Percentiles rank a stretch among this genome's conserved stretches.
Evolutionary conservation across 2,329 filamentous ascomycete species (phyloP).

Genomic region (Alternaria gaisen): DNA sequence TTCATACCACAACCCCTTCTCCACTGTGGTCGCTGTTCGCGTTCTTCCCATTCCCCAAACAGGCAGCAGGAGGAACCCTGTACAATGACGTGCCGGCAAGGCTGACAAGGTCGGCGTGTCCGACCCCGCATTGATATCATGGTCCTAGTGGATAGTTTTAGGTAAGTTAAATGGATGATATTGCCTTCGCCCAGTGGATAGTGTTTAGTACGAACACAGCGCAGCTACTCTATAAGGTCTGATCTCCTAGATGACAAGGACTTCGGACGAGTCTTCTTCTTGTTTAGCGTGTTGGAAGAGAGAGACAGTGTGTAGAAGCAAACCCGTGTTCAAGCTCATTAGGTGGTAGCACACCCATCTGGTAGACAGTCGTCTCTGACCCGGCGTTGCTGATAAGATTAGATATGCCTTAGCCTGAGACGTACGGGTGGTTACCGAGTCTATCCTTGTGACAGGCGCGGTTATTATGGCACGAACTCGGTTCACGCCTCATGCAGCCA

Average conservation of each 20-base stretch:
- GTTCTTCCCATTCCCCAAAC: background rate
- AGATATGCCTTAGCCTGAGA: background rate
- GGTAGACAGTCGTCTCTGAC: background rate
- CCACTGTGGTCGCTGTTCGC: background rate
- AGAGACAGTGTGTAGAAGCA: background rate
- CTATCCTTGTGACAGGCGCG: background rate
- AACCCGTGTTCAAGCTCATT: background rate
- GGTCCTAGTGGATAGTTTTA: background rate
- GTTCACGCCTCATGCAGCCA: background rate
- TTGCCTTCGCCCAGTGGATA: background rate
- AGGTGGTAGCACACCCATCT: background rate
- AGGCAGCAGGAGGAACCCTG: background rate
- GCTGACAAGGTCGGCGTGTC: background rate
- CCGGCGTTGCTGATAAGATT: background rate
- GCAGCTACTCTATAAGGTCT: background rate
- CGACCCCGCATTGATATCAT: background rate
- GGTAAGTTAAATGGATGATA: background rate
- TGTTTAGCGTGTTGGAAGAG: background rate
- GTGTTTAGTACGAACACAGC: background rate
- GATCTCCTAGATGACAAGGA: background rate
- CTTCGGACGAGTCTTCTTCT: background rate
- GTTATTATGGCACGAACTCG: background rate
- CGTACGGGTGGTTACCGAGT: background rate
- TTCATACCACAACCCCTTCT: background rate
- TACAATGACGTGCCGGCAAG: background rate